Evolutionary conservation across 2,329 filamentous ascomycete genomes (phyloP), one percentile per base, ranked within the genome.

Genomic region (Botrytis byssoidea): DNA sequence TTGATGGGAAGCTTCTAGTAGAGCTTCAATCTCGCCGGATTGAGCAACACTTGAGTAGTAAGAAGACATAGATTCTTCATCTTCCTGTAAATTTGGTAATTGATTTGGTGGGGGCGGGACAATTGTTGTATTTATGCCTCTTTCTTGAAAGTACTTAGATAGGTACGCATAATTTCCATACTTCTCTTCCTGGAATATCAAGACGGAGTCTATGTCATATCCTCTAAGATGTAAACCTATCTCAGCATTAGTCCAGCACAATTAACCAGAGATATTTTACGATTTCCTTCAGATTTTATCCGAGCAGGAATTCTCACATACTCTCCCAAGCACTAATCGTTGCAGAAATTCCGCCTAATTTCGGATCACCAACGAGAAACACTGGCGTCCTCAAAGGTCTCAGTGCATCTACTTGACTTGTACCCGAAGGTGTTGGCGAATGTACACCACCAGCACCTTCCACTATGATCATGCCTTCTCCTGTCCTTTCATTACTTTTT

Each of bases 401-500:
- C 80, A 95, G 96, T 1, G 95, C 83, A 79, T 97, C 93, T 3
- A 91, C 93, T 79, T 97, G 93, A 0, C 91, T 89, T 2, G 86
- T 91, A 16, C 93, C 92, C 51, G 91, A 93, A 0, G 93, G 93
- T 0, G 88, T 88, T 0, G 93, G 93, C 0, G 93, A 95, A 75
- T 95, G 90, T 0, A 95, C 92, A 0, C 93, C 93, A 0, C 93
- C 93, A 1, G 93, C 93, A 2, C 93, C 96, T 81, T 97, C 93
- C 64, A 96, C 85, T 65, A 97, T 86, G 1, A 92, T 83, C 82
- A 91, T 89, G n/a, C 88, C 88, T 64, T 57, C n/a, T 12, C 32
- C 20, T 18, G 18, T n/a, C 22, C 68, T 70, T 72, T 76, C 63
- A 66, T 68, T 42, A 20, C 12, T 60, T 60, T 7, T 51, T 18